phyloP scores from a whole-genome alignment of 176 grass and related monocot species.

The Tuctoria greenei region DNA sequence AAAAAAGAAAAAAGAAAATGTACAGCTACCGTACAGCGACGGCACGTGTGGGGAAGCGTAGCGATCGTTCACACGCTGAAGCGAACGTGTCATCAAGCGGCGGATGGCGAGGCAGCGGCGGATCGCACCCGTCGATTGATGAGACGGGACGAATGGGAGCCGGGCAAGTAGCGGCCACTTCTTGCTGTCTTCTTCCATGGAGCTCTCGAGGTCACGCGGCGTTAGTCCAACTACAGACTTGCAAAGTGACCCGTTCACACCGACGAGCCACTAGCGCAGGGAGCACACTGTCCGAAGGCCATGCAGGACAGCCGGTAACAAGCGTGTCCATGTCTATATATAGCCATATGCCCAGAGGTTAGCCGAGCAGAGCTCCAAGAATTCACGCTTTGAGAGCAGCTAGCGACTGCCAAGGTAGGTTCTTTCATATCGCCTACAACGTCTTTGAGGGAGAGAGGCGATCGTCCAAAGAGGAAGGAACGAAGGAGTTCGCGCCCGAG shows the following conservation, averaged over 20 bases:
- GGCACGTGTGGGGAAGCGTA: background rate
- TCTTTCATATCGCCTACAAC: too few species aligned
- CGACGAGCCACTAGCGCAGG: background rate
- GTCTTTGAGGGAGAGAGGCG: too few species aligned
- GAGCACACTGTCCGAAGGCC: background rate
- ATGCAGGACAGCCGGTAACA: background rate
- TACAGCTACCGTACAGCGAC: background rate
- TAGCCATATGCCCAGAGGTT: background rate
- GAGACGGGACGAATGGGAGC: background rate
- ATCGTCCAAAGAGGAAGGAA: background rate
- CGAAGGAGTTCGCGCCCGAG: background rate
- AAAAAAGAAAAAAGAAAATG: too few species aligned
- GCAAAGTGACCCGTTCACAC: constrained; percentile 22
- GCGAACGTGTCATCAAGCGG: background rate
- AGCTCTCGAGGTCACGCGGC: constrained; percentile 17
- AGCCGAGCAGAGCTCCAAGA: constrained; percentile 1
- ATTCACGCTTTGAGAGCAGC: background rate
- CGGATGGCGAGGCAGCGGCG: background rate
- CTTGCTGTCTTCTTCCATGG: background rate
- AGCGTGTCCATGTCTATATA: constrained; percentile 7
- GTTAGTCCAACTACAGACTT: background rate
- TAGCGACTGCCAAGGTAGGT: too few species aligned
- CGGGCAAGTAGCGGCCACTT: background rate
- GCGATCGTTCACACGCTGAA: constrained; percentile 24
- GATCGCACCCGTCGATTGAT: constrained; percentile 13